Base-by-base conservation (phyloP, 1,139 yeast genomes). In the Yamadazyma mexicana region DNA sequence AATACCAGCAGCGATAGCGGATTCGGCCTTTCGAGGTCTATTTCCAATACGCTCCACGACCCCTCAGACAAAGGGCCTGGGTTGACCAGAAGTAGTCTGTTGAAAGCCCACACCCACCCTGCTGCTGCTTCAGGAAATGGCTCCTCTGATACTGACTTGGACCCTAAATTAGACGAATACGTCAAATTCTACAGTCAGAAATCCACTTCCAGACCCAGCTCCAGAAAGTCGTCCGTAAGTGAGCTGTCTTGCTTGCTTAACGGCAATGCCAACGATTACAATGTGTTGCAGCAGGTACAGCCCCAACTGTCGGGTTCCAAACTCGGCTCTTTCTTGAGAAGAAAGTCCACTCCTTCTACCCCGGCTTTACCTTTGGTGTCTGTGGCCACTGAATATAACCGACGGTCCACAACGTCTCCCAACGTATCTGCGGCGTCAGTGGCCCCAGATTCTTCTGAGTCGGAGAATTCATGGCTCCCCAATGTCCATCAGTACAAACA, bases 101-200 rank as follows among this genome's bases (percentile, higher is more conserved):
- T 24, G n/a, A 24, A 24, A n/a, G 10, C 5, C 14, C 14, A n/a
- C 3, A 12, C 16, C 15, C 15, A 9, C 16, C 15, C n/a, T 12
- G 5, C 8, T 12, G 15, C 16, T 20, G 8, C 22, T 20, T 24
- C 27, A 7, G 27, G 27, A 6, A 6, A 5, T 20, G 22, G 22
- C 5, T 8, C 22, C 5, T 20, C 22, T 6, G 31, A 8, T 6
- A 23, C 3, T 8, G 28, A 38, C 11, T 45, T 65, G 23, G 87
- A 82, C 50, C 82, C 84, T 1, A 69, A 78, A 46, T 55, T 83
- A 29, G 77, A 77, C 30, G 81, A 78, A 39, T 83, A 81, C 51
- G 64, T 83, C 41, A 66, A 68, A 36, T 75, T 73, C 49, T 79
- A 75, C 51, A 65, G 67, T 40, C 42, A 37, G 29, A 73, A 69